Evolutionary conservation across 306 rosid species (phyloP).

Genomic region (Vicia sativa): DNA sequence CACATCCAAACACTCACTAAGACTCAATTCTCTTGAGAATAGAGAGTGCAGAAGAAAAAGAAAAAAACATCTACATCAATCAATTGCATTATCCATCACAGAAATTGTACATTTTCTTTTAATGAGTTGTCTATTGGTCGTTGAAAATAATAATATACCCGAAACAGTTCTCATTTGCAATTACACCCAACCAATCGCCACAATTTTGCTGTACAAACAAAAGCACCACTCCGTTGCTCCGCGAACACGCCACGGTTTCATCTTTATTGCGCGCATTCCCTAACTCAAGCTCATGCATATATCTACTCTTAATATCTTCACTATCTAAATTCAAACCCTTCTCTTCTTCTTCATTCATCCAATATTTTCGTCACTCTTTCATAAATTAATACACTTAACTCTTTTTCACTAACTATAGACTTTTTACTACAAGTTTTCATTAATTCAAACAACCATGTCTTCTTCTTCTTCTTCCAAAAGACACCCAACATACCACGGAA

Average conservation of each 20-base stretch:
- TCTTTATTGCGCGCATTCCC: constrained; percentile 28
- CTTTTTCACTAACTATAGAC: neutral
- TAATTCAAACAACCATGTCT: constrained; percentile 41
- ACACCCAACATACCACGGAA: no score
- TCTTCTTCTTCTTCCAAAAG: constrained; percentile 26
- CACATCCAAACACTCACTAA: no score
- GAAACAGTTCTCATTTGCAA: neutral
- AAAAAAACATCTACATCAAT: neutral
- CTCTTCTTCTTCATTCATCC: neutral
- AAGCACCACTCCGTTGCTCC: constrained; percentile 41
- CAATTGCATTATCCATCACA: neutral
- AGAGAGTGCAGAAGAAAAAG: no score
- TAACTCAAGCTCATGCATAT: neutral
- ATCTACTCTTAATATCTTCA: neutral
- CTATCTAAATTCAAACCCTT: neutral
- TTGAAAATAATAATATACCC: neutral
- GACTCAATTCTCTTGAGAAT: no score
- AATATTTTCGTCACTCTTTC: no score
- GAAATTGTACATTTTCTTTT: neutral
- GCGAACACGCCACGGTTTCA: constrained; percentile 66
- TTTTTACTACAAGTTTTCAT: neutral
- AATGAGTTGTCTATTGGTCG: constrained; percentile 5
- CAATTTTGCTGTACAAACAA: constrained; percentile 8
- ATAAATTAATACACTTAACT: no score
- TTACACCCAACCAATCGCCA: neutral